Base-by-base conservation (phyloP, 176 grass and related monocot species). In the Alopecurus myosuroides region DNA sequence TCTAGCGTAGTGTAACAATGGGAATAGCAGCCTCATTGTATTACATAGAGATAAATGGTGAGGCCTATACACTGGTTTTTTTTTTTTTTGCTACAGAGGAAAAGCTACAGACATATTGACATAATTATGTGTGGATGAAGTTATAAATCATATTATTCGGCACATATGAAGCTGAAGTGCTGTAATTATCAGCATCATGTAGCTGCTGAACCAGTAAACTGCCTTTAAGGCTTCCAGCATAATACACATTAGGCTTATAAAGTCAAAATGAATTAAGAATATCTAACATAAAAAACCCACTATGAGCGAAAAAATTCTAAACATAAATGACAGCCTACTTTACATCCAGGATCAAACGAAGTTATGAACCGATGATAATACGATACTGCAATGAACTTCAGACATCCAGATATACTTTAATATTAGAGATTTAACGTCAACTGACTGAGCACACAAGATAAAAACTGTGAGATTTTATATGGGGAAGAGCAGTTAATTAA, bases 201-300 rank as follows among this genome's bases (percentile, higher is more conserved):
- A 72, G 34, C 42, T 11, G 1, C 14, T 63, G 35, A 84, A 74
- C 31, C 9, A 25, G 8, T 41, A 72, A 50, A 36, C 15, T 30
- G 26, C 10, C 7, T 36, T 60, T 26, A 8, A 69, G 20, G 58
- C 15, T 80, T n/a, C n/a, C n/a, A n/a, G n/a, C n/a, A n/a, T n/a
- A n/a, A n/a, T n/a, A n/a, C n/a, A n/a, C n/a, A 48, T 77, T 60
- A 86, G 50, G 18, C 51, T 83, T 61, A 71, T 61, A 45, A 40
- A 83, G 15, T 30, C 2, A 78, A 63, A 4, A 0, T 37, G n/a
- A 11, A 20, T 66, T 48, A n/a, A 51, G 11, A 33, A 7, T 62
- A 28, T 28, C 11, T 58, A 29, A 70, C 37, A 76, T 23, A 50
- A 37, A 68, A 41, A 88, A 64, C n/a, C 5, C 78, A 10, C 1